phyloP scores from a whole-genome alignment of 2,329 filamentous ascomycete genomes.

The Aspergillus vadensis region DNA sequence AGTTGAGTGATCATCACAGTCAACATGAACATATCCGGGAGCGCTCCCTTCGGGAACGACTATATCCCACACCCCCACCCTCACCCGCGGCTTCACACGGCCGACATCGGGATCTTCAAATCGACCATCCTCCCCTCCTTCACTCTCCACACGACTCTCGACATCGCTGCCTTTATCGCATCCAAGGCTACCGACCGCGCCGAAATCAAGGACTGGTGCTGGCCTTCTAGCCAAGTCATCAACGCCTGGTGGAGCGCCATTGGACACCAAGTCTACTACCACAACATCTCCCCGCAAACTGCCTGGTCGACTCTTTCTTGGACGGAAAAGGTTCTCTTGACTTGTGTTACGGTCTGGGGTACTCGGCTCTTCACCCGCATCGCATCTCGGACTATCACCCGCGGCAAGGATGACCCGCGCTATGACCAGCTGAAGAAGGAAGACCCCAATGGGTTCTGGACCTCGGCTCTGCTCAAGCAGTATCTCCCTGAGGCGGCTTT shows the following conservation, averaged over 20 bases:
- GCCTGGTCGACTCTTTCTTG: conserved; percentile 55
- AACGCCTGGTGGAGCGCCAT: conserved; percentile 65
- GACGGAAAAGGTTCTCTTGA: conserved; percentile 58
- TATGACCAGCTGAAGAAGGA: conserved; percentile 57
- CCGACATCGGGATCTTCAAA: conserved; percentile 55
- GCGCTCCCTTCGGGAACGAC: background rate
- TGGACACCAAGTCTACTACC: conserved; percentile 52
- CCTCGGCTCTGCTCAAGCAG: conserved; percentile 54
- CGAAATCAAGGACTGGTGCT: conserved; percentile 63
- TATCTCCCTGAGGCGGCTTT: conserved; percentile 62
- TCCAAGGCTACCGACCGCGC: conserved; percentile 57
- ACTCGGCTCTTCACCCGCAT: conserved; percentile 59
- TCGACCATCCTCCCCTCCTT: conserved; percentile 58
- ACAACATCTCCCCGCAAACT: conserved; percentile 49
- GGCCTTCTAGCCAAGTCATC: conserved; percentile 57
- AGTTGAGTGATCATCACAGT: background rate
- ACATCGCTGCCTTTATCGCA: conserved; percentile 54
- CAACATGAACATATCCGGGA: conserved; percentile 15
- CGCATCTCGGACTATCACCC: conserved; percentile 50
- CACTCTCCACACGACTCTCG: conserved; percentile 55
- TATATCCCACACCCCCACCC: background rate
- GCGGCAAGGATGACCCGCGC: conserved; percentile 58
- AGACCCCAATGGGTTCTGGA: conserved; percentile 56
- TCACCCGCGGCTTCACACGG: conserved; percentile 10
- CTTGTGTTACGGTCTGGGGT: conserved; percentile 61